A percentile compares a stretch with the other conserved stretches of the same genome.
phyloP scores from a whole-genome alignment of 352 stramenopile genomes.

The Achlya hypogyna region DNA sequence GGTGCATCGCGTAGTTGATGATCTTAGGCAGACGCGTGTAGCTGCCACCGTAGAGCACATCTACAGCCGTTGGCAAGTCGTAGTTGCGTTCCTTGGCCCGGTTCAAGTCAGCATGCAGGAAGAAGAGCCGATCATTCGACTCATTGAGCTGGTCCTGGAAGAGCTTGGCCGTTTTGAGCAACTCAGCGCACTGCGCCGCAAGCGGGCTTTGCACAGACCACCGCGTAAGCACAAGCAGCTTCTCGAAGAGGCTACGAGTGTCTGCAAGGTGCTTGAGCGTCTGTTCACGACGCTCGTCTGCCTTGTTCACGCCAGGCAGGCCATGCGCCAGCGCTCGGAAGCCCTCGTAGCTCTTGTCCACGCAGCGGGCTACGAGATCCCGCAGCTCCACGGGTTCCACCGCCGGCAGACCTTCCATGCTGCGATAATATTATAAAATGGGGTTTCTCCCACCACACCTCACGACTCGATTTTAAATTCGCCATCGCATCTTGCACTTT shows the following conservation, averaged over 20 bases:
- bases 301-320: constrained; percentile 51
- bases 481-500: too few species aligned
- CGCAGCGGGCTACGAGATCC: constrained; percentile 65
- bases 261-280: constrained; percentile 52
- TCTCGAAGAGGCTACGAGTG: constrained; percentile 58
- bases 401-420: background rate
- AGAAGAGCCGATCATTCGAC: constrained; percentile 76
- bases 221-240: constrained; percentile 69
- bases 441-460: background rate
- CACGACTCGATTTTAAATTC: too few species aligned
- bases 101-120: constrained; percentile 75
- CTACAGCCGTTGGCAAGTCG: constrained; percentile 68
- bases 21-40: constrained; percentile 67
- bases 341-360: constrained; percentile 79
- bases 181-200: constrained; percentile 54
- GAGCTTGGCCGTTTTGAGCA: constrained; percentile 45
- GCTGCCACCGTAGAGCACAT: constrained; percentile 68
- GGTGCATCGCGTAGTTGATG: constrained; percentile 62
- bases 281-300: constrained; percentile 58
- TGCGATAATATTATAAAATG: background rate
- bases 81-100: constrained; percentile 73
- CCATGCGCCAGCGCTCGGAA: constrained; percentile 65
- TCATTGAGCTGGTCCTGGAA: constrained; percentile 75
- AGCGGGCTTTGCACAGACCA: constrained; percentile 80
- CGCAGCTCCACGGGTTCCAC: background rate